Conservation (phyloP, 2,329 filamentous ascomycete species). For the Fusarium buharicum region DNA sequence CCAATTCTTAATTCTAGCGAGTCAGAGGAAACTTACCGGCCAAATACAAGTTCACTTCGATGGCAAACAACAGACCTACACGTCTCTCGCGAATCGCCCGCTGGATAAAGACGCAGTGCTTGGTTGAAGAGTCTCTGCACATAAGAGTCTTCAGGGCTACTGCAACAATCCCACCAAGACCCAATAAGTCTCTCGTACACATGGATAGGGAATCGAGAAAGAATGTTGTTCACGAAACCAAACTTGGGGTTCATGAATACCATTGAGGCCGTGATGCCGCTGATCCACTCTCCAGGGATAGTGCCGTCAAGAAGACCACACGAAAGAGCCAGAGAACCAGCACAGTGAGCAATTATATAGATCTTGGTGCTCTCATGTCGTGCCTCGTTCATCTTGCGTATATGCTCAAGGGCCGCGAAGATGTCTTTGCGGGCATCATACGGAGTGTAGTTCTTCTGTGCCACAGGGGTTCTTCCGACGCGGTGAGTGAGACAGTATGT, state of each 20-base stretch:
- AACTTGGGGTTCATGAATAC: constrained; percentile 70
- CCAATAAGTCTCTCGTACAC: constrained; percentile 29
- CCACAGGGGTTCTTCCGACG: constrained; percentile 64
- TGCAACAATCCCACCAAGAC: constrained; percentile 35
- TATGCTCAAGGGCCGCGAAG: constrained; percentile 63
- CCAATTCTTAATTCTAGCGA: neutral
- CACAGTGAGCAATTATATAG: constrained; percentile 71
- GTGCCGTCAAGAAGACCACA: constrained; percentile 70
- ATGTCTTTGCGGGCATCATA: constrained; percentile 70
- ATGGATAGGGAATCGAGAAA: constrained; percentile 18
- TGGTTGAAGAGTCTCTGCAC: constrained; percentile 66
- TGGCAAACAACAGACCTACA: constrained; percentile 72
- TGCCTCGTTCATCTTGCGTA: constrained; percentile 54
- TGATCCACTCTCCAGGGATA: constrained; percentile 66
- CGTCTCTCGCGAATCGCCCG: constrained; percentile 60
- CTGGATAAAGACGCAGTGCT: constrained; percentile 67
- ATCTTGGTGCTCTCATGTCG: constrained; percentile 48
- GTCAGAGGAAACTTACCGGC: constrained; percentile 52
- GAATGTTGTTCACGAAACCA: constrained; percentile 28
- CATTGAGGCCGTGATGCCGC: constrained; percentile 67
- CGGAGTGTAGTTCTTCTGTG: constrained; percentile 65
- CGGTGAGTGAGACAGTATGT: constrained; percentile 68
- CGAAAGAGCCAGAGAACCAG: constrained; percentile 68
- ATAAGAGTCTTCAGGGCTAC: constrained; percentile 45
- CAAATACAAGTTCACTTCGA: constrained; percentile 68